phyloP scores from a whole-genome alignment of 768 basidiomycete species.

The Naganishia kalamii region DNA sequence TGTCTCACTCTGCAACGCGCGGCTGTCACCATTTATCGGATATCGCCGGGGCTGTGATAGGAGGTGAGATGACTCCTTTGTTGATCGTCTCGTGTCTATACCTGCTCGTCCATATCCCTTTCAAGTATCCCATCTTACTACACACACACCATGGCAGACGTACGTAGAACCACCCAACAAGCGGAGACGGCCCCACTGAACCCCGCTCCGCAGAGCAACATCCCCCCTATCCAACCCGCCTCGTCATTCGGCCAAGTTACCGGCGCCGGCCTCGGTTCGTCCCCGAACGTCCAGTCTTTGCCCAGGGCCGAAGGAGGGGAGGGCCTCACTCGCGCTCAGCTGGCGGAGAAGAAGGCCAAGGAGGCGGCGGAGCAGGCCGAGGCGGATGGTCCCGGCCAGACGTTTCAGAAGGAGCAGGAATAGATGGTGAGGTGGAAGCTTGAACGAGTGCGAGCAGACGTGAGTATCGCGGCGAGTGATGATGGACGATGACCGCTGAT shows the following conservation, averaged over 20 bases:
- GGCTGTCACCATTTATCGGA: background rate
- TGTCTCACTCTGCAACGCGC: conserved; percentile 14
- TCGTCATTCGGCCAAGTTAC: conserved; percentile 9
- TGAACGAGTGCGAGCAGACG: background rate
- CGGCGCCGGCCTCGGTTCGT: conserved; percentile 29
- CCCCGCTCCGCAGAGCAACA: background rate
- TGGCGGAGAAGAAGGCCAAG: conserved; percentile 26
- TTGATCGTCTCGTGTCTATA: background rate
- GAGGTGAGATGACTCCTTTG: background rate
- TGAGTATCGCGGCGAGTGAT: background rate
- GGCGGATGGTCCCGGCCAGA: conserved; percentile 10
- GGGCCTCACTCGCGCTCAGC: conserved; percentile 30
- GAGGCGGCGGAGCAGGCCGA: conserved; percentile 16
- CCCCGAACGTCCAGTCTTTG: conserved; percentile 25
- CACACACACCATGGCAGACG: conserved; percentile 5
- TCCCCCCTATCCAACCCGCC: background rate
- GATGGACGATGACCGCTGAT: background rate
- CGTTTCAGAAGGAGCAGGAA: background rate
- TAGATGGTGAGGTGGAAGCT: background rate
- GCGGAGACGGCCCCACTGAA: background rate
- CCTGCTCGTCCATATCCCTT: background rate
- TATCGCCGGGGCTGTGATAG: background rate
- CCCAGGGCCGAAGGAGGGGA: conserved; percentile 26
- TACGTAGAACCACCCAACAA: background rate
- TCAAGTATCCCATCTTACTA: background rate